These are phyloP conservation scores for Cyclaneusma minus DNA, from an alignment of 2,329 filamentous ascomycete species.

Conservation along the genomic window DNA sequence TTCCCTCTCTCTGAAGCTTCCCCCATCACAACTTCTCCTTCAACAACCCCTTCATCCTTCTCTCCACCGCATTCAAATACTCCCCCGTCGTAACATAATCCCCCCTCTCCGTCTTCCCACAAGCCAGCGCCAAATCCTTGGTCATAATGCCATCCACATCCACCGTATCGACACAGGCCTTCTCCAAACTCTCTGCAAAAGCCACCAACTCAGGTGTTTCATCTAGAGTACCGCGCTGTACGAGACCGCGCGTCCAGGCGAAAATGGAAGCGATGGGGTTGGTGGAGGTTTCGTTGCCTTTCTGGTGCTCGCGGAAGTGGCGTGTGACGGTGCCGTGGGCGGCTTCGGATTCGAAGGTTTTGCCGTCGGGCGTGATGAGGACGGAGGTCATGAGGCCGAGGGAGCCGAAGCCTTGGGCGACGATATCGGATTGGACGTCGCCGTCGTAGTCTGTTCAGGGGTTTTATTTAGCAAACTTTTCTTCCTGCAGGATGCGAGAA, in stretches of 20 bases:
- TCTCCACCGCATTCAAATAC: conserved; percentile 88
- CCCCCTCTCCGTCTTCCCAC: conserved; percentile 69
- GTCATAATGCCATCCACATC: conserved; percentile 95
- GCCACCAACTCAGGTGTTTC: conserved; percentile 79
- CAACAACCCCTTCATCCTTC: conserved; percentile 65
- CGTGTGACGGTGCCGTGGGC: conserved; percentile 97
- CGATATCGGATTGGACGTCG: conserved; percentile 96
- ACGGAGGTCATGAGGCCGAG: conserved; percentile 98
- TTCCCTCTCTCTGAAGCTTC: background rate
- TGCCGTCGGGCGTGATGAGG: conserved; percentile 89
- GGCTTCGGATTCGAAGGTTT: conserved; percentile 94
- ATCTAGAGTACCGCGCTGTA: conserved; percentile 88
- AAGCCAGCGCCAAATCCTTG: conserved; percentile 93
- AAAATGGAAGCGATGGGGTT: conserved; percentile 99
- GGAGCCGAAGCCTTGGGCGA: conserved; percentile 95
- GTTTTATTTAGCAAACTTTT: conserved; percentile 1
- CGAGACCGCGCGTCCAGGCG: conserved; percentile 89
- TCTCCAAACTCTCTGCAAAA: conserved; percentile 83
- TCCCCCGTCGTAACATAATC: conserved; percentile 85
- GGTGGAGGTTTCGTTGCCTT: conserved; percentile 90
- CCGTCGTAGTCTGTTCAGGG: conserved; percentile 77
- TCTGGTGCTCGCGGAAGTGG: conserved; percentile 98
- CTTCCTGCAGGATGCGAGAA: background rate
- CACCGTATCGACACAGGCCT: conserved; percentile 87
- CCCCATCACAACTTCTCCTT: conserved; percentile 54